Conservation (phyloP, 73 alveolate species). For the Vitrella brassicaformis region DNA sequence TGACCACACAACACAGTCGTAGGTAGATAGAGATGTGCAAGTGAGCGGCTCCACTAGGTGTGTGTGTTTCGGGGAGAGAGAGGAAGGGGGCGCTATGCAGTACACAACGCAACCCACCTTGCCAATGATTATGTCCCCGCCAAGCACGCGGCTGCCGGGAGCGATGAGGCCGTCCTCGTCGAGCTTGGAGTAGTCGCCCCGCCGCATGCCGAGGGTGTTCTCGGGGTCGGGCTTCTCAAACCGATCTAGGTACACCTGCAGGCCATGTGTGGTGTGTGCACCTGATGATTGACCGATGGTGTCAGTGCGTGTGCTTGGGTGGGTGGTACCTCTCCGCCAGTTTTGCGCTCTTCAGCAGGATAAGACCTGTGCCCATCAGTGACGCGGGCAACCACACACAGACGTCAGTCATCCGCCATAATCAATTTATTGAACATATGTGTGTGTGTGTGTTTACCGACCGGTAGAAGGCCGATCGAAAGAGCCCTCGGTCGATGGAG, state of each 20-base stretch:
- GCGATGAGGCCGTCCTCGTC: conserved; percentile 92
- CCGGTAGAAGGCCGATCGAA: conserved; percentile 84
- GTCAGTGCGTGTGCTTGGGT: too few relatives aligned
- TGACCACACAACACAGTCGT: too few relatives aligned
- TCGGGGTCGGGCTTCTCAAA: background rate
- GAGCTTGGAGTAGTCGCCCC: conserved; percentile 61
- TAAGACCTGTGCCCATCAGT: conserved; percentile 82
- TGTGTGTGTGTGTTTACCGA: conserved; percentile 50
- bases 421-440: too few relatives aligned
- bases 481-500: conserved; percentile 91
- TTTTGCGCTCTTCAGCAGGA: conserved; percentile 44
- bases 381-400: too few relatives aligned
- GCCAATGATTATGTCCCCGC: conserved; percentile 97
- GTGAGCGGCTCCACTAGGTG: too few relatives aligned
- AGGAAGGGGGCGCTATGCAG: too few relatives aligned
- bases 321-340: too few relatives aligned
- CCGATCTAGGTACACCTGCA: background rate
- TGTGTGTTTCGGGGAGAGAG: too few relatives aligned
- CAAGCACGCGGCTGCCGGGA: conserved; percentile 93
- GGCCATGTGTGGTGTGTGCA: too few relatives aligned
- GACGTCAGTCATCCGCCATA: too few relatives aligned
- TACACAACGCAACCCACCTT: conserved; percentile 64
- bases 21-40: too few relatives aligned
- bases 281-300: too few relatives aligned
- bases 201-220: background rate